Evolutionary conservation across 345 rosid genomes (phyloP).

Genomic region (Chamaenerion angustifolium): DNA sequence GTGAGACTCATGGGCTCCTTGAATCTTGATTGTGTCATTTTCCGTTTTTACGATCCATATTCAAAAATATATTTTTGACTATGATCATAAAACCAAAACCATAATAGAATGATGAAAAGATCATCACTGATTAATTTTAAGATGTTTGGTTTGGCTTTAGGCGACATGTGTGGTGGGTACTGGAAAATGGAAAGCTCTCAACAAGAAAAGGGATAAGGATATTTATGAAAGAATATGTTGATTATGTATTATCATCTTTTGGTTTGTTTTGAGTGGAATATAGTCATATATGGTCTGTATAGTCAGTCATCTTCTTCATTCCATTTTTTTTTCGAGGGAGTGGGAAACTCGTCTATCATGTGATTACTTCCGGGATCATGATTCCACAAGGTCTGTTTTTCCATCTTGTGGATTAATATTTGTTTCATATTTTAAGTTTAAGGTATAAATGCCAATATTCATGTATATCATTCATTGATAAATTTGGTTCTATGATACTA

Average conservation of each 20-base stretch:
- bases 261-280: background rate
- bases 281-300: background rate
- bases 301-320: no score
- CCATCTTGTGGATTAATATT: no score
- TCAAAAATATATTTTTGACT: no score
- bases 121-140: background rate
- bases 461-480: no score
- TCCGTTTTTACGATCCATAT: no score
- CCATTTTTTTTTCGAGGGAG: conserved; percentile 48
- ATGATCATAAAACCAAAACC: no score
- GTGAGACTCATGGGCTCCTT: no score
- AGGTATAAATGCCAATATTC: no score
- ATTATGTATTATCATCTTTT: background rate
- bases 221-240: conserved; percentile 27
- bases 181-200: conserved; percentile 97
- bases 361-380: conserved; percentile 63
- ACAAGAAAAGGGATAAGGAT: conserved; percentile 87
- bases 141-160: conserved; percentile 15
- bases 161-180: conserved; percentile 99
- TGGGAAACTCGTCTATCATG: conserved; percentile 87
- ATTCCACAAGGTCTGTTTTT: conserved; percentile 7
- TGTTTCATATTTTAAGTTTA: no score
- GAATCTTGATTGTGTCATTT: no score
- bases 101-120: no score
- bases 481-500: no score